These are phyloP conservation scores for Camelina laxa DNA, from an alignment of 345 rosid genomes.

Conservation along the genomic window DNA sequence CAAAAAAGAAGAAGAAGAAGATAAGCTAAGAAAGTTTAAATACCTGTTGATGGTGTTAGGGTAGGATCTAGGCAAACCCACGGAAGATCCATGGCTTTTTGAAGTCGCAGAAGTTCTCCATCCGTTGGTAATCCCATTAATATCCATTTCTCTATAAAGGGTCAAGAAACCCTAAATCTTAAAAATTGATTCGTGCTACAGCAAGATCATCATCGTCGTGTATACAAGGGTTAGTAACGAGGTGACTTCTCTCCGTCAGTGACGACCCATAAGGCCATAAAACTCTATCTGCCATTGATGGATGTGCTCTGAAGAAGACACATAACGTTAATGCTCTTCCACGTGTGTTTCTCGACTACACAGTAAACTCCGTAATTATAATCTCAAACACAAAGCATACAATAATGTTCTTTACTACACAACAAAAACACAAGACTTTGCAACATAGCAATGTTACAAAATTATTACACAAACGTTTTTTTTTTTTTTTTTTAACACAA, in stretches of 20 bases:
- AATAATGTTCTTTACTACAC: too few species aligned
- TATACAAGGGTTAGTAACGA: slow-evolving; percentile 4
- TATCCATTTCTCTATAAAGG: slow-evolving; percentile 24
- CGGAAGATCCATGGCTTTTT: slow-evolving; percentile 14
- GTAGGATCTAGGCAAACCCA: slow-evolving; percentile 28
- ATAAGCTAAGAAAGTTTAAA: slow-evolving; percentile 3
- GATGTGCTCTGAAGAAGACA: neutral
- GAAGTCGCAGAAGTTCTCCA: slow-evolving; percentile 22
- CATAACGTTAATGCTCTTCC: slow-evolving; percentile 10
- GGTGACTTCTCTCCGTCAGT: neutral
- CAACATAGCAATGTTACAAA: neutral
- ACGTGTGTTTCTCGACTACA: slow-evolving; percentile 25
- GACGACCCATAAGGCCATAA: too few species aligned
- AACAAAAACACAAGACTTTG: too few species aligned
- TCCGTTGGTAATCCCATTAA: slow-evolving; percentile 32
- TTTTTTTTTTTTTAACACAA: too few species aligned
- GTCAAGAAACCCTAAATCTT: slow-evolving; percentile 10
- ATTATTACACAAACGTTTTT: neutral
- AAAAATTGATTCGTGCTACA: neutral
- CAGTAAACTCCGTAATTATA: neutral
- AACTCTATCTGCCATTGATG: slow-evolving; percentile 27
- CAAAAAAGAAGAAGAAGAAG: neutral
- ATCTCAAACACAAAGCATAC: too few species aligned
- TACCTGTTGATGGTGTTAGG: slow-evolving; percentile 27
- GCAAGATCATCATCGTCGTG: slow-evolving; percentile 7